phyloP scores from a whole-genome alignment of 352 stramenopile species.

The Phytophthora pini region DNA sequence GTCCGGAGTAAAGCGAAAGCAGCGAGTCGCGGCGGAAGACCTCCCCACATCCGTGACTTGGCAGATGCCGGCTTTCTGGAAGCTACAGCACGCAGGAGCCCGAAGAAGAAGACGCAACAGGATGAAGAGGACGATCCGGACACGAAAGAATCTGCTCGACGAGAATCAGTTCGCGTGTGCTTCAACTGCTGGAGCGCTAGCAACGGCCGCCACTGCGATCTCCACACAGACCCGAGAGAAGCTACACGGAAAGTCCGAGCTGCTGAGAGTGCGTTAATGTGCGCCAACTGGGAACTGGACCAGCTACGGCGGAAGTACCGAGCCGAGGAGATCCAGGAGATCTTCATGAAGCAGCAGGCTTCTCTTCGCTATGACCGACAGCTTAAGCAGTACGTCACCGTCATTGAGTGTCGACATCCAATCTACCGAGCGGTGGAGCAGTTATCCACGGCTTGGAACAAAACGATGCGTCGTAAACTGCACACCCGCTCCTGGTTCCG shows the following conservation, averaged over 20 bases:
- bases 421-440: constrained; percentile 88
- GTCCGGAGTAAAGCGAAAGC: constrained; percentile 27
- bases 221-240: constrained; percentile 56
- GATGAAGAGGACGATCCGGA: constrained; percentile 19
- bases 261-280: constrained; percentile 89
- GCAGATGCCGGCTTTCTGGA: constrained; percentile 75
- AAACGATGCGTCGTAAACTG: constrained; percentile 86
- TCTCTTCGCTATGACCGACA: constrained; percentile 89
- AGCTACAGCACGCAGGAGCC: constrained; percentile 22
- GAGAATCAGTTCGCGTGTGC: constrained; percentile 53
- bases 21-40: constrained; percentile 26
- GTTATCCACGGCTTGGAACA: constrained; percentile 77
- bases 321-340: constrained; percentile 92
- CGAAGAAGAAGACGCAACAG: constrained; percentile 6
- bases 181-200: constrained; percentile 96
- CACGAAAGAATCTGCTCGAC: constrained; percentile 21
- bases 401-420: constrained; percentile 90
- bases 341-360: constrained; percentile 90
- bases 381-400: constrained; percentile 89
- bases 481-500: constrained; percentile 89
- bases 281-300: constrained; percentile 92
- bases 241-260: constrained; percentile 51
- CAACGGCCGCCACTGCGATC: constrained; percentile 81
- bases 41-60: constrained; percentile 78
- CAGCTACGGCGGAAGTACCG: constrained; percentile 87